These are phyloP conservation scores for Colletotrichum falcatum DNA, from an alignment of 2,329 filamentous ascomycete species.

Conservation along the genomic window DNA sequence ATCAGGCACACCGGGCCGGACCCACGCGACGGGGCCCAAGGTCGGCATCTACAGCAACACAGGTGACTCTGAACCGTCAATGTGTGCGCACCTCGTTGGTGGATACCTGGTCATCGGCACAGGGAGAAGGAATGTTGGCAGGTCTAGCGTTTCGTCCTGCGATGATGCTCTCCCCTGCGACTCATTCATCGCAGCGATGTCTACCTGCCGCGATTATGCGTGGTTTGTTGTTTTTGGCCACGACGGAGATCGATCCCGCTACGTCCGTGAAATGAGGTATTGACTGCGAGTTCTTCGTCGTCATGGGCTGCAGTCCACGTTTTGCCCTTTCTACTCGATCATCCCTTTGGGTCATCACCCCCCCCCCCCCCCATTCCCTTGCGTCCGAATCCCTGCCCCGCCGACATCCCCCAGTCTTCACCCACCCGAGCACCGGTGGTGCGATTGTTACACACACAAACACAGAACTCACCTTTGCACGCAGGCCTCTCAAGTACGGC, in stretches of 20 bases:
- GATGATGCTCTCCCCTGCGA: neutral
- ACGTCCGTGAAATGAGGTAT: conserved; percentile 70
- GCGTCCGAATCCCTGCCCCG: neutral
- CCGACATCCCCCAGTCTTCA: neutral
- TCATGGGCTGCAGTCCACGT: neutral
- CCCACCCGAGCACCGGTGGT: neutral
- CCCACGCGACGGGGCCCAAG: conserved; percentile 70
- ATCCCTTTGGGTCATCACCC: too few relatives aligned
- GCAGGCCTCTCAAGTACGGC: conserved; percentile 67
- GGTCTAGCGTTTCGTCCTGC: conserved; percentile 2
- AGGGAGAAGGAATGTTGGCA: neutral
- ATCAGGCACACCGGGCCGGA: conserved; percentile 62
- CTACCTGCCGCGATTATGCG: conserved; percentile 68
- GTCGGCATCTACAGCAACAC: conserved; percentile 73
- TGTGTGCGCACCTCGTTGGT: neutral
- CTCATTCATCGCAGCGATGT: conserved; percentile 38
- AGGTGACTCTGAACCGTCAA: conserved; percentile 48
- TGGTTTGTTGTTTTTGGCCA: conserved; percentile 67
- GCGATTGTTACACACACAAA: neutral
- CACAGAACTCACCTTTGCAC: neutral
- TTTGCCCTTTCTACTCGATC: neutral
- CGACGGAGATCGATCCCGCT: conserved; percentile 68
- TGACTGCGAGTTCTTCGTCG: conserved; percentile 57
- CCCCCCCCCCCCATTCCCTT: neutral
- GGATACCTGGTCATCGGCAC: neutral